Conservation (phyloP, 2,329 filamentous ascomycete species). For the Cytospora schulzeri region DNA sequence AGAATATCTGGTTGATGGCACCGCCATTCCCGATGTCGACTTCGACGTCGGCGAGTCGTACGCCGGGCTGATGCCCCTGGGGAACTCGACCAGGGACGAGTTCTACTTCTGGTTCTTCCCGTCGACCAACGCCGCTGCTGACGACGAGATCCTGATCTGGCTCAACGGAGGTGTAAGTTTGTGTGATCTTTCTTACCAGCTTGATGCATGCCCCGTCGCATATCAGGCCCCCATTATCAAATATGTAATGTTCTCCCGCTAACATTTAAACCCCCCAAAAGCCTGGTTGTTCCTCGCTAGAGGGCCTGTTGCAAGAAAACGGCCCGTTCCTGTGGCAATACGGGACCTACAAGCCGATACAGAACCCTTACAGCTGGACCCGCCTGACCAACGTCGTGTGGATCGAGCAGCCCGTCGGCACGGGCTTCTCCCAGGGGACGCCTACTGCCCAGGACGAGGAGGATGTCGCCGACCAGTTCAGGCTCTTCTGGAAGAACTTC, state of each 20-base stretch:
- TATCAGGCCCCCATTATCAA: background rate
- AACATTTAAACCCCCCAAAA: no score
- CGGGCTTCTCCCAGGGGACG: constrained; percentile 69
- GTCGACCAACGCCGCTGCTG: constrained; percentile 49
- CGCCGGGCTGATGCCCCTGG: constrained; percentile 63
- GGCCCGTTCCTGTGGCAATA: constrained; percentile 72
- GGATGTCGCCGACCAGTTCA: constrained; percentile 71
- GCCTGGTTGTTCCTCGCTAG: constrained; percentile 63
- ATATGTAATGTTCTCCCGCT: background rate
- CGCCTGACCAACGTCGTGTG: constrained; percentile 78
- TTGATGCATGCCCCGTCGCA: background rate
- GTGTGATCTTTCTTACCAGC: background rate
- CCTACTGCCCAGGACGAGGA: constrained; percentile 66
- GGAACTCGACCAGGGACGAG: constrained; percentile 46
- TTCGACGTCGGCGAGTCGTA: constrained; percentile 71
- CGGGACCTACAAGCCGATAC: constrained; percentile 66
- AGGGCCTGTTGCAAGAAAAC: constrained; percentile 75
- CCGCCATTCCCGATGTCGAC: constrained; percentile 65
- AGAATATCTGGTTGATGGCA: constrained; percentile 68
- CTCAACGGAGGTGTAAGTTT: constrained; percentile 53
- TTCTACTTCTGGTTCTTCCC: constrained; percentile 72
- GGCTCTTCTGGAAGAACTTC: constrained; percentile 80
- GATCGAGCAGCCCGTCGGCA: constrained; percentile 69
- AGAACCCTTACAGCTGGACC: constrained; percentile 73
- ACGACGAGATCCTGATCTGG: constrained; percentile 65